phyloP scores from a whole-genome alignment of 2,329 filamentous ascomycete genomes.

The Ophiosphaerella korrae region DNA sequence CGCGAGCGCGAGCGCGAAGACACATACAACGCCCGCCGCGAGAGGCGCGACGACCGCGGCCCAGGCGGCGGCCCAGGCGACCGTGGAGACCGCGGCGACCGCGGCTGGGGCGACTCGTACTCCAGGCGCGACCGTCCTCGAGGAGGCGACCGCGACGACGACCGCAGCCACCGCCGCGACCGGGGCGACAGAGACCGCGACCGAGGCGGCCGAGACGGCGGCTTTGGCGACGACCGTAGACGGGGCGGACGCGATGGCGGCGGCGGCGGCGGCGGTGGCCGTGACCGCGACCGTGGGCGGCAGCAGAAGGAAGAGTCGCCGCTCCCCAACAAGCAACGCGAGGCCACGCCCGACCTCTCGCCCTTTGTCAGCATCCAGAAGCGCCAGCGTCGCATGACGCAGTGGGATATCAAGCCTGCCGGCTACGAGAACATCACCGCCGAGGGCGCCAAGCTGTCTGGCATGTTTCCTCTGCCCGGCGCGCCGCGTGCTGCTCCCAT shows the following conservation, averaged over 20 bases:
- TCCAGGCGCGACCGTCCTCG: slow-evolving; percentile 42
- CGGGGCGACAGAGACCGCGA: slow-evolving; percentile 49
- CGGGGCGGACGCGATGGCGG: slow-evolving; percentile 32
- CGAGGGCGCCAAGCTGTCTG: slow-evolving; percentile 96
- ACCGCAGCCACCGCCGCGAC: slow-evolving; percentile 41
- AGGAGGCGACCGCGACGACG: slow-evolving; percentile 39
- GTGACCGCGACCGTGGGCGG: slow-evolving; percentile 57
- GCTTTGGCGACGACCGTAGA: slow-evolving; percentile 47
- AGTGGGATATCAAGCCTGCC: slow-evolving; percentile 99
- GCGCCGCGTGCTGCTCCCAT: slow-evolving; percentile 93
- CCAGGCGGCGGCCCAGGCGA: slow-evolving; percentile 55
- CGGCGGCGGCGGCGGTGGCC: slow-evolving; percentile 32
- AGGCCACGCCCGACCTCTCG: slow-evolving; percentile 94
- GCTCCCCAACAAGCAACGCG: slow-evolving; percentile 80
- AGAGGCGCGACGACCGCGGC: slow-evolving; percentile 56
- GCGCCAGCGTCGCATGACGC: slow-evolving; percentile 89
- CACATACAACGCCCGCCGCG: slow-evolving; percentile 72
- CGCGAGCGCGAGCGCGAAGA: slow-evolving; percentile 93
- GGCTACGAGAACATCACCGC: slow-evolving; percentile 98
- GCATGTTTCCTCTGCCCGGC: slow-evolving; percentile 98
- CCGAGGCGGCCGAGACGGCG: slow-evolving; percentile 56
- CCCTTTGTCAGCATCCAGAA: slow-evolving; percentile 81
- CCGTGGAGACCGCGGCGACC: slow-evolving; percentile 58
- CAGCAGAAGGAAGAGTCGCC: slow-evolving; percentile 77
- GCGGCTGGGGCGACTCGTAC: slow-evolving; percentile 65